These are phyloP conservation scores for Plantago coronopus DNA, from an alignment of 305 asterid species.

Conservation along the genomic window DNA sequence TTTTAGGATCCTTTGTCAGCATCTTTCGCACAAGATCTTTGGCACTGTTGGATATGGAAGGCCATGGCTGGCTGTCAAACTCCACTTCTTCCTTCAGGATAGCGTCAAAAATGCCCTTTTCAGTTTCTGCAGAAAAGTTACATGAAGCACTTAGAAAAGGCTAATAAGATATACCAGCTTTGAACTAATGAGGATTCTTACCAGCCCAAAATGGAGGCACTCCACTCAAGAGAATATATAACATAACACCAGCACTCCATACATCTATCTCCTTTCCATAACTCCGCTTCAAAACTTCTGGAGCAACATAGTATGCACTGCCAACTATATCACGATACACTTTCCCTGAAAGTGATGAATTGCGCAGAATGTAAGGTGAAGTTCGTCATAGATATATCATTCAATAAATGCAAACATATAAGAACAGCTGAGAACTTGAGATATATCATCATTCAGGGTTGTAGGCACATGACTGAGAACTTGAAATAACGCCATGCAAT, in stretches of 20 bases:
- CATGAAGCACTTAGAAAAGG: constrained; percentile 16
- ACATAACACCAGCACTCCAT: constrained; percentile 75
- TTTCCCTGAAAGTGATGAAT: constrained; percentile 41
- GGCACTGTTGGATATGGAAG: constrained; percentile 52
- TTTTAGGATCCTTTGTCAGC: constrained; percentile 60
- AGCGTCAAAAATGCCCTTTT: constrained; percentile 67
- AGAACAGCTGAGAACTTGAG: too few relatives aligned
- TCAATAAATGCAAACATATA: too few relatives aligned
- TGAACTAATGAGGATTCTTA: constrained; percentile 23
- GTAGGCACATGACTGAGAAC: too few relatives aligned
- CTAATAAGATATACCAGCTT: not conserved
- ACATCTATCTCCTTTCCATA: constrained; percentile 68
- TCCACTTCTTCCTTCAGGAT: constrained; percentile 64
- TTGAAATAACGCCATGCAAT: too few relatives aligned
- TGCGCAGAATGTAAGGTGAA: too few relatives aligned
- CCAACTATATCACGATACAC: constrained; percentile 65
- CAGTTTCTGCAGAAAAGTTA: constrained; percentile 47
- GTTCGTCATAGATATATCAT: too few relatives aligned
- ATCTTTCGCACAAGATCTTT: constrained; percentile 61
- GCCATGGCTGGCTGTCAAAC: constrained; percentile 68
- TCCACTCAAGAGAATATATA: constrained; percentile 66
- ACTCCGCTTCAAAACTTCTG: constrained; percentile 56
- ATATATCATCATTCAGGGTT: too few relatives aligned
- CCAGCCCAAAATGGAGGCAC: constrained; percentile 87
- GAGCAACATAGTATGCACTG: constrained; percentile 74